Evolutionary conservation across 345 rosid genomes (phyloP).

Genomic region (Salix exigua): DNA sequence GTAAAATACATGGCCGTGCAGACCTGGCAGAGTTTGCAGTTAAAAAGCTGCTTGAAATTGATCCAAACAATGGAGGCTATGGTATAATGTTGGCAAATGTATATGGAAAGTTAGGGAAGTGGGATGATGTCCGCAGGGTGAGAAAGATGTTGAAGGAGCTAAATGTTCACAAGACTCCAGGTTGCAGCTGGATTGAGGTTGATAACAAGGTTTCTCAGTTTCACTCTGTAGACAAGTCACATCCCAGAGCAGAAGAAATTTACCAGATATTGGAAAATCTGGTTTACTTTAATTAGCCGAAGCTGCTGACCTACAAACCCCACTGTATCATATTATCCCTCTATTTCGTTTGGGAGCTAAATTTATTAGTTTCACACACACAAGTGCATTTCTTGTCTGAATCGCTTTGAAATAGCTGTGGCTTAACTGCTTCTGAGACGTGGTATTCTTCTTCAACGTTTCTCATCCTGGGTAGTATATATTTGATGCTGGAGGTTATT

Average conservation of each 20-base stretch:
- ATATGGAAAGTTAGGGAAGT: conserved; percentile 65
- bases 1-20: conserved; percentile 49
- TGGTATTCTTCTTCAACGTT: too few species aligned
- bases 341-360: too few species aligned
- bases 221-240: conserved; percentile 57
- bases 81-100: conserved; percentile 69
- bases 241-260: conserved; percentile 54
- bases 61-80: conserved; percentile 68
- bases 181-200: conserved; percentile 88
- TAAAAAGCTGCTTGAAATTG: conserved; percentile 54
- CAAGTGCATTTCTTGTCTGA: too few species aligned
- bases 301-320: background rate
- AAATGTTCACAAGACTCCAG: conserved; percentile 66
- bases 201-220: conserved; percentile 60
- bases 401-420: too few species aligned
- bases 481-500: too few species aligned
- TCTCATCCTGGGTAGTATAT: too few species aligned
- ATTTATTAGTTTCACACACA: too few species aligned
- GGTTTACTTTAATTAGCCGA: conserved; percentile 9
- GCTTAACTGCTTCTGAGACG: too few species aligned
- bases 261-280: conserved; percentile 41
- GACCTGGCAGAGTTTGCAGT: conserved; percentile 69
- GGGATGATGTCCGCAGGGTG: conserved; percentile 63
- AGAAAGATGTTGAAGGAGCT: conserved; percentile 59
- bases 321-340: too few species aligned